Conservation (phyloP, 179 eudicot genomes). For the Silene vulgaris region DNA sequence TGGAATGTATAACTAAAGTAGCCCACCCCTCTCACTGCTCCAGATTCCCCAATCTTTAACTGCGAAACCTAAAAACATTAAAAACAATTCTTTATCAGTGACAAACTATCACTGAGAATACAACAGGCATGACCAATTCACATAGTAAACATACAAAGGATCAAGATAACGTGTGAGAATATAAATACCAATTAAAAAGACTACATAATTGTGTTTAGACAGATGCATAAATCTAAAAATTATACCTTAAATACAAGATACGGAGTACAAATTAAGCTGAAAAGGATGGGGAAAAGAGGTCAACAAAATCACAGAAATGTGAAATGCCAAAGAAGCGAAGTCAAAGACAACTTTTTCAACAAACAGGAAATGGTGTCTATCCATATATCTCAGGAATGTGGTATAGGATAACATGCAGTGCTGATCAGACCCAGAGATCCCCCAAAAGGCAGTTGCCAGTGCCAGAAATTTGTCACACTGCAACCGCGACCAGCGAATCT, state of each 20-base stretch:
- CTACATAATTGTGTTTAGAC: not conserved
- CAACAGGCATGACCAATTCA: not conserved
- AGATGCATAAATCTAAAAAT: not conserved
- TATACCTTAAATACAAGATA: not conserved
- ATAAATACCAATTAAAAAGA: not conserved
- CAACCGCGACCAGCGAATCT: not conserved
- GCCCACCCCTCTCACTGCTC: conserved; percentile 72
- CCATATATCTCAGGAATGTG: not conserved
- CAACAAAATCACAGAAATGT: conserved; percentile 3
- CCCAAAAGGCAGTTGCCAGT: not conserved
- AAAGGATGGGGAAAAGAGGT: not conserved
- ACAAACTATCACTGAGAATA: not conserved
- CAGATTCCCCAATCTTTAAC: conserved; percentile 62
- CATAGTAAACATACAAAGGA: not conserved
- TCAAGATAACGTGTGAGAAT: not conserved
- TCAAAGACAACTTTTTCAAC: conserved; percentile 1
- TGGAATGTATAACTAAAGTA: conserved; percentile 8
- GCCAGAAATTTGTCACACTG: conserved; percentile 1
- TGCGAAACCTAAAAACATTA: conserved; percentile 51
- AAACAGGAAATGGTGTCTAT: not conserved
- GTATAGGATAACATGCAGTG: not conserved
- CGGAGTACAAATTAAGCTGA: not conserved
- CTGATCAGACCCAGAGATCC: not conserved
- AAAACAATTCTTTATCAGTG: not conserved
- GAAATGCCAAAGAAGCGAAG: not conserved